Evolutionary conservation across 106 monocot genomes (phyloP).

Genomic region (Apostasia shenzhenica): DNA sequence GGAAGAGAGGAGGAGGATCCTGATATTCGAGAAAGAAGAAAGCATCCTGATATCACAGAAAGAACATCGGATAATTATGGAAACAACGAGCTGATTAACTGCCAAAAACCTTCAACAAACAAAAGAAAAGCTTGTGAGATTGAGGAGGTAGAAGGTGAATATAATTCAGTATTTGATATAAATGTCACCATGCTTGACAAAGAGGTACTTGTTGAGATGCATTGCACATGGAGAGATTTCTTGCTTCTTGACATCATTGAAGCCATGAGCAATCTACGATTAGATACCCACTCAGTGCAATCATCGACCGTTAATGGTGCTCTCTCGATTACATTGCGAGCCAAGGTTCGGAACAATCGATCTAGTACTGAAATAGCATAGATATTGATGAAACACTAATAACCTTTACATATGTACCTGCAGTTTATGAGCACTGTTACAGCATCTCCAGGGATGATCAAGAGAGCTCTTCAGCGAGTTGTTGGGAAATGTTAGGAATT

Average conservation of each 20-base stretch:
- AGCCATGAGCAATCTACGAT: conserved; percentile 41
- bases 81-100: conserved; percentile 8
- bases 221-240: conserved; percentile 70
- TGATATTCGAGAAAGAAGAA: conserved; percentile 23
- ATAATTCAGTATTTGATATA: conserved; percentile 25
- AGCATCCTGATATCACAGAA: conserved; percentile 41
- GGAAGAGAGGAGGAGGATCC: conserved; percentile 20
- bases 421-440: conserved; percentile 19
- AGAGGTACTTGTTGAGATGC: conserved; percentile 55
- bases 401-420: not conserved
- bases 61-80: conserved; percentile 69
- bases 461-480: conserved; percentile 30
- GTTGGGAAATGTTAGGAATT: conserved; percentile 17
- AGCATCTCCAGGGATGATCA: conserved; percentile 38
- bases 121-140: conserved; percentile 44
- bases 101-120: conserved; percentile 12
- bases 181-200: conserved; percentile 53
- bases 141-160: conserved; percentile 19
- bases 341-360: conserved; percentile 42
- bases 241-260: conserved; percentile 66
- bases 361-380: not conserved
- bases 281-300: conserved; percentile 67
- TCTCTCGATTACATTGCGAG: conserved; percentile 44
- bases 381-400: not conserved
- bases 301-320: conserved; percentile 39